phyloP scores from a whole-genome alignment of 257 asterid species.

The Nicotiana paniculata region DNA sequence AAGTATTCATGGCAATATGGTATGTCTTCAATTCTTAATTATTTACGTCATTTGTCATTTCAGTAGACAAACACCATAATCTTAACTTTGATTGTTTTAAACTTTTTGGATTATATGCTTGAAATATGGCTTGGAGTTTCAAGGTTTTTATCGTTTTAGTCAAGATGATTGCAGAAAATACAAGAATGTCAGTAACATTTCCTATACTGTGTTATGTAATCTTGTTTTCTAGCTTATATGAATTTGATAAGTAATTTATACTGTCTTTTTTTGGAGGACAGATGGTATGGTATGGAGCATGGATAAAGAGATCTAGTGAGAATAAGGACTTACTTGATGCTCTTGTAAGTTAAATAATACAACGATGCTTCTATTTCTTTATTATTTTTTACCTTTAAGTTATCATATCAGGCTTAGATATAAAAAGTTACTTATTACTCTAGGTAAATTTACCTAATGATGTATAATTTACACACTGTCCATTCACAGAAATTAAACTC shows the following conservation, averaged over 20 bases:
- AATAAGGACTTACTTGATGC: constrained; percentile 29
- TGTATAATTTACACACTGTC: too few species aligned
- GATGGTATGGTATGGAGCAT: constrained; percentile 78
- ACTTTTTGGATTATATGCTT: too few species aligned
- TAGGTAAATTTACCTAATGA: too few species aligned
- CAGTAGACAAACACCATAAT: not conserved
- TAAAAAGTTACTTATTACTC: not conserved
- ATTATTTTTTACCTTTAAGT: too few species aligned
- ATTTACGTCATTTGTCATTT: not conserved
- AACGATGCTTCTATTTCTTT: not conserved
- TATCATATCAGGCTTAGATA: not conserved
- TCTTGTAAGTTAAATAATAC: constrained; percentile 39
- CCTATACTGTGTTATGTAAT: too few species aligned
- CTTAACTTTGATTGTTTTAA: too few species aligned
- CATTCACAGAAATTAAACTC: not conserved
- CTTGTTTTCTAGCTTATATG: not conserved
- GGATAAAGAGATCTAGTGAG: constrained; percentile 53
- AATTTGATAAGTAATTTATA: not conserved
- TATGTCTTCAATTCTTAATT: not conserved
- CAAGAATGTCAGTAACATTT: too few species aligned
- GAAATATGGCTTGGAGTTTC: too few species aligned
- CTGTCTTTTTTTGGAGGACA: not conserved
- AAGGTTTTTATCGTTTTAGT: too few species aligned
- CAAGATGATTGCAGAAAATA: too few species aligned
- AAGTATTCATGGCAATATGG: constrained; percentile 77